Percentiles rank a stretch among this genome's conserved stretches.
These are phyloP conservation scores for Rhizopus delemar DNA, from an alignment of 371 early-diverging fungal species.

Conservation along the genomic window DNA sequence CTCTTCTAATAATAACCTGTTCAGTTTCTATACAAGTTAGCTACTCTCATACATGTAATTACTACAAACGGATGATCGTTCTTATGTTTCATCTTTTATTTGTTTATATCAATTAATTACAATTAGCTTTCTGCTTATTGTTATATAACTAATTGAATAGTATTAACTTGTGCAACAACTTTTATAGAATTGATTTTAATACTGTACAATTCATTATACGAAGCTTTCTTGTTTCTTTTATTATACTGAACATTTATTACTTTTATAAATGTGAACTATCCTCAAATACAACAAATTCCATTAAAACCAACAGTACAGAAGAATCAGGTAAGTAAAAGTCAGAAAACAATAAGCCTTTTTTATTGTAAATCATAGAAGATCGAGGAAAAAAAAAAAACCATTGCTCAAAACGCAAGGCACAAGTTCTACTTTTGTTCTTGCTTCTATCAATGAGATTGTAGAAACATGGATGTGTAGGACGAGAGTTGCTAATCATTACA, in stretches of 20 bases:
- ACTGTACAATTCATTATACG: constrained; percentile 22
- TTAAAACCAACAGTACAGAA: constrained; percentile 26
- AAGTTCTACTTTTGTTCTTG: too few relatives aligned
- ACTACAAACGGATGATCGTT: constrained; percentile 16
- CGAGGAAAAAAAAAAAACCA: constrained; percentile 25
- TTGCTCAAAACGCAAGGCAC: constrained; percentile 30
- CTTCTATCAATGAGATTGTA: constrained; percentile 30
- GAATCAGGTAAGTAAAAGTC: constrained; percentile 27
- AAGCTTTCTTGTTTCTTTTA: constrained; percentile 23
- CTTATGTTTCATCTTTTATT: too few relatives aligned
- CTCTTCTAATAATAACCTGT: constrained; percentile 20
- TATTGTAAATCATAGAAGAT: constrained; percentile 20
- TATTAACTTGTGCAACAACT: constrained; percentile 20
- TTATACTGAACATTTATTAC: constrained; percentile 19
- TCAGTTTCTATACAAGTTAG: constrained; percentile 15
- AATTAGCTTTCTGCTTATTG: constrained; percentile 14
- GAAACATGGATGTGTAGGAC: constrained; percentile 25
- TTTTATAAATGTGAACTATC: too few relatives aligned
- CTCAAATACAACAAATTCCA: constrained; percentile 23
- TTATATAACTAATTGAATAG: constrained; percentile 18
- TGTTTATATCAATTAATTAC: constrained; percentile 19
- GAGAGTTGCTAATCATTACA: constrained; percentile 24
- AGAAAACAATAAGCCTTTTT: constrained; percentile 28
- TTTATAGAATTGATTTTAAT: too few relatives aligned
- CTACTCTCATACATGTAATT: constrained; percentile 18